Percentiles rank a stretch among this genome's conserved stretches.
Evolutionary conservation across 176 grass and related monocot species (phyloP).

Genomic region (Oryza glumipatula): DNA sequence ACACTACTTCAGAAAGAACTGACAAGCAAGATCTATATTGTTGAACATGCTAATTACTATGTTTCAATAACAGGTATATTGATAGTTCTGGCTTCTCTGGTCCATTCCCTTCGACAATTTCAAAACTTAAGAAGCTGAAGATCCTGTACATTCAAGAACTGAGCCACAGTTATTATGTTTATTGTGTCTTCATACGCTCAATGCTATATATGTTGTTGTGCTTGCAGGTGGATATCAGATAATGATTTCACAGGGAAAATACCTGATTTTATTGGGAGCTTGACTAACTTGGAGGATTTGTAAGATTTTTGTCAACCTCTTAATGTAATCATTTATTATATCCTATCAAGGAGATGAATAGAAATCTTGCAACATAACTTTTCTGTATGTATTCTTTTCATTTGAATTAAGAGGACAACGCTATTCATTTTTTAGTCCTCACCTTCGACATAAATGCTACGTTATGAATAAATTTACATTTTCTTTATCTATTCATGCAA

Average conservation of each 20-base stretch:
- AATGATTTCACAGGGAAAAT: conserved; percentile 65
- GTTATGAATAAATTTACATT: not conserved
- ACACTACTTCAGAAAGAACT: not conserved
- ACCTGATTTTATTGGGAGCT: conserved; percentile 53
- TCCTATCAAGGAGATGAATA: not conserved
- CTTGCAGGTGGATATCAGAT: conserved; percentile 42
- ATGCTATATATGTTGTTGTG: not conserved
- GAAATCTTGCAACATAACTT: too few relatives aligned
- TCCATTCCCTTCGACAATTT: conserved; percentile 59
- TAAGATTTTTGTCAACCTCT: conserved; percentile 18
- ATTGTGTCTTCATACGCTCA: conserved; percentile 1
- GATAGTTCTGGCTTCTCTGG: conserved; percentile 66
- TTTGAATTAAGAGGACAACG: not conserved
- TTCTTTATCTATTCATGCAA: not conserved
- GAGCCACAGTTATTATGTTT: not conserved
- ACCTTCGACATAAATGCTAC: not conserved
- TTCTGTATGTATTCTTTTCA: not conserved
- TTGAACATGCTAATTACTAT: not conserved
- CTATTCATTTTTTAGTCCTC: too few relatives aligned
- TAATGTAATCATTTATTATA: not conserved
- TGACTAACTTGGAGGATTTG: conserved; percentile 35
- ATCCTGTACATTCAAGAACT: conserved; percentile 37
- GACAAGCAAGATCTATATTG: not conserved
- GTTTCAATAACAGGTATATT: conserved; percentile 55
- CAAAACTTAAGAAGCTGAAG: conserved; percentile 56